Conservation (phyloP, 1,284 basidiomycete genomes). For the Apiotrichum siamense region DNA sequence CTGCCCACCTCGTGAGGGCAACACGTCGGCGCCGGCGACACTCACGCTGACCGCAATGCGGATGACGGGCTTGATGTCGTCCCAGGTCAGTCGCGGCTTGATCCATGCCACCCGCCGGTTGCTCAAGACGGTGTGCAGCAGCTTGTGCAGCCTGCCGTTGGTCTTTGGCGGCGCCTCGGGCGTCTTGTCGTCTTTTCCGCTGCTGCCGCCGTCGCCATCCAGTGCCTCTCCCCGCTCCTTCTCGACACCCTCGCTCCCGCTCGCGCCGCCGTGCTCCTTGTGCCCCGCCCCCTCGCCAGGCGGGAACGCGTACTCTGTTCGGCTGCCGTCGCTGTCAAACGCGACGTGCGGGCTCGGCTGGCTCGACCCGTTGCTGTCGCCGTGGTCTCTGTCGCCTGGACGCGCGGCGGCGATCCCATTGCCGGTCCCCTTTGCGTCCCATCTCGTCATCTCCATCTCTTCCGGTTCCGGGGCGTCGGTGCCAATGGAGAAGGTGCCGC, state of each 20-base stretch:
- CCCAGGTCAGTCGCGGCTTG: slow-evolving; percentile 29
- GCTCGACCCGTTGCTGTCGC: too few relatives aligned
- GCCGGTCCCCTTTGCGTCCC: too few relatives aligned
- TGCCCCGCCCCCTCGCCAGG: background rate
- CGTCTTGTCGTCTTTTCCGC: background rate
- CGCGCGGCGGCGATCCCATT: too few relatives aligned
- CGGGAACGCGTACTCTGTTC: background rate
- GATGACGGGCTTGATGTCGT: slow-evolving; percentile 35
- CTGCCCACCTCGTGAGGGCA: too few relatives aligned
- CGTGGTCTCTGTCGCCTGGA: too few relatives aligned
- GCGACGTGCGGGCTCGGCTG: background rate
- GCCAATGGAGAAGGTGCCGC: background rate
- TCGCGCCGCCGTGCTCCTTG: background rate
- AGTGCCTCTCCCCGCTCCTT: background rate
- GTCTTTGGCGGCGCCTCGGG: background rate
- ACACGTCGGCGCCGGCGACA: too few relatives aligned
- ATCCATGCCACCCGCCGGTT: slow-evolving; percentile 30
- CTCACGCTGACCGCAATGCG: slow-evolving; percentile 38
- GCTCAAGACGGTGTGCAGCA: background rate
- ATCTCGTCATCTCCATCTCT: too few relatives aligned
- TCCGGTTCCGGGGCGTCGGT: too few relatives aligned
- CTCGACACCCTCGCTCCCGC: background rate
- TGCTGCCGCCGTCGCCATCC: background rate
- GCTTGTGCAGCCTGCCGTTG: too few relatives aligned
- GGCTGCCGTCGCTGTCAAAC: background rate